Evolutionary conservation across 768 basidiomycete species (phyloP).

Genomic region (Suillus subluteus): DNA sequence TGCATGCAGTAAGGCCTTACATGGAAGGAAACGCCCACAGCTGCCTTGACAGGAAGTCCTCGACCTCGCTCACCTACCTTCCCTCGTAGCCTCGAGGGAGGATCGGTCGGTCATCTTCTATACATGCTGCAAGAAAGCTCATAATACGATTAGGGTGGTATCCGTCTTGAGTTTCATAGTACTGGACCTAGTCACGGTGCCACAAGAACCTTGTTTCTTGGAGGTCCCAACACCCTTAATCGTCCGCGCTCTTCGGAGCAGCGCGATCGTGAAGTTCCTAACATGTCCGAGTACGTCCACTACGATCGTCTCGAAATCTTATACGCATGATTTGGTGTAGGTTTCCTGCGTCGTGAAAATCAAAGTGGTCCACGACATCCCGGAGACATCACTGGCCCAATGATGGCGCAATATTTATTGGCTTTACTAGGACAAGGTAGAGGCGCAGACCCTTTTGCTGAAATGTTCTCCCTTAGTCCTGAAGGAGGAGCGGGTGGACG

Average conservation of each 20-base stretch:
- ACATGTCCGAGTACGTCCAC: conserved; percentile 56
- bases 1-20: background rate
- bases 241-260: conserved; percentile 23
- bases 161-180: conserved; percentile 42
- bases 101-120: conserved; percentile 17
- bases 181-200: conserved; percentile 25
- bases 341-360: conserved; percentile 37
- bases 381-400: conserved; percentile 54
- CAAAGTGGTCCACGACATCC: conserved; percentile 25
- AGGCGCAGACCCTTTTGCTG: conserved; percentile 48
- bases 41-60: conserved; percentile 6
- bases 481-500: conserved; percentile 54
- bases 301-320: background rate
- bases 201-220: conserved; percentile 41
- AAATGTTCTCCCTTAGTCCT: conserved; percentile 42
- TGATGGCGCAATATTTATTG: conserved; percentile 78
- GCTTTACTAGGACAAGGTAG: conserved; percentile 48
- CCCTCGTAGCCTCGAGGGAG: conserved; percentile 19
- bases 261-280: conserved; percentile 37
- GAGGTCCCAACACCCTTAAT: conserved; percentile 34
- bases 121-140: background rate
- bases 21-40: conserved; percentile 1
- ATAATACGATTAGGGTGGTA: conserved; percentile 24
- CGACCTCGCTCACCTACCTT: conserved; percentile 22
- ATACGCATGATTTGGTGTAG: conserved; percentile 26